Percentiles rank a stretch among this genome's conserved stretches.
phyloP scores from a whole-genome alignment of 768 basidiomycete species.

The Nidula microcarpa region DNA sequence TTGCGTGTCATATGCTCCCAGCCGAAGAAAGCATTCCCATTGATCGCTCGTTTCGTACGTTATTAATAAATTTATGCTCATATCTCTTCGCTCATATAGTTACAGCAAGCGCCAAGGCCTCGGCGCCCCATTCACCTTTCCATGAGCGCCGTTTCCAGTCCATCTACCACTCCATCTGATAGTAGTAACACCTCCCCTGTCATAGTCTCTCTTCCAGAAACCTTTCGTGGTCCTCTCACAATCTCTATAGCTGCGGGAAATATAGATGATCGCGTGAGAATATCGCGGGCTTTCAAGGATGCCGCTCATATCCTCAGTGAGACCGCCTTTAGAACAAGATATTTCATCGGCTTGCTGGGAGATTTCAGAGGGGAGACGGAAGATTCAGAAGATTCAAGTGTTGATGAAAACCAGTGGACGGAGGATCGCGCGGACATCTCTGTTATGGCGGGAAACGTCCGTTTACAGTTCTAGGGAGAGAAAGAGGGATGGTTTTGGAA shows the following conservation, averaged over 20 bases:
- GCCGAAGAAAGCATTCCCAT: conserved; percentile 15
- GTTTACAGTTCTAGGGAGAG: neutral
- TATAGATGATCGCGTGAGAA: conserved; percentile 28
- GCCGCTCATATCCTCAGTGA: conserved; percentile 30
- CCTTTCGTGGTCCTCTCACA: conserved; percentile 37
- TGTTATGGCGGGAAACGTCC: neutral
- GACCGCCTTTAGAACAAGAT: conserved; percentile 23
- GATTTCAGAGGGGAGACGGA: conserved; percentile 14
- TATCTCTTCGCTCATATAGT: neutral
- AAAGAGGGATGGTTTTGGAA: neutral
- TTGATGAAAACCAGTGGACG: conserved; percentile 12
- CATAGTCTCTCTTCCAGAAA: conserved; percentile 33
- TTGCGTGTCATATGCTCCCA: neutral
- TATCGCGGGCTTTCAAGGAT: conserved; percentile 22
- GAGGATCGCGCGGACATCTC: neutral
- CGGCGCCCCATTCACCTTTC: conserved; percentile 30
- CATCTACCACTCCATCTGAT: conserved; percentile 1
- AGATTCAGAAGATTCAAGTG: conserved; percentile 12
- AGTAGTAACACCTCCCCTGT: conserved; percentile 10
- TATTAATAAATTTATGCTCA: neutral
- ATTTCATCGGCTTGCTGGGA: conserved; percentile 30
- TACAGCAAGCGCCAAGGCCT: conserved; percentile 31
- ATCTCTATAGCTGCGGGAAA: conserved; percentile 32
- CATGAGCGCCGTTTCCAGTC: conserved; percentile 26
- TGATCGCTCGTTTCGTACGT: conserved; percentile 37